These are phyloP conservation scores for Blumeriella jaapii DNA, from an alignment of 2,329 filamentous ascomycete species.

Conservation along the genomic window DNA sequence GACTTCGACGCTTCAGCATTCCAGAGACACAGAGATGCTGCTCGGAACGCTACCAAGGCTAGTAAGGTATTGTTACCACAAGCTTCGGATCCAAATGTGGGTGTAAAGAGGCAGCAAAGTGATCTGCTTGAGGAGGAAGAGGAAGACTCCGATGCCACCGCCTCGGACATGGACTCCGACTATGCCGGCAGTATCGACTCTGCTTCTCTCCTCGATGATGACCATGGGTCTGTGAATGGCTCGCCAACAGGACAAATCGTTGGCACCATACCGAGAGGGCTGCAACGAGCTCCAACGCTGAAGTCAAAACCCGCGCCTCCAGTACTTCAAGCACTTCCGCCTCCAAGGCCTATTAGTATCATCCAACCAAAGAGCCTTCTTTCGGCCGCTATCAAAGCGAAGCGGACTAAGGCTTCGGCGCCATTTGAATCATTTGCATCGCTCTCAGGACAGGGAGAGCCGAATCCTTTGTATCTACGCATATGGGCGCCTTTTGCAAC, in stretches of 20 bases:
- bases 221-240: constrained; percentile 43
- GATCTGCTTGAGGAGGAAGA: constrained; percentile 39
- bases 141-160: constrained; percentile 48
- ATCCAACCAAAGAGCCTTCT: constrained; percentile 59
- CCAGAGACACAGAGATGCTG: constrained; percentile 50
- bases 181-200: constrained; percentile 60
- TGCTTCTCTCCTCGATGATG: constrained; percentile 56
- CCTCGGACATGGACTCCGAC: constrained; percentile 50
- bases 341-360: constrained; percentile 56
- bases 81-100: constrained; percentile 37
- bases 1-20: constrained; percentile 59
- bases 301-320: constrained; percentile 46
- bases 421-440: constrained; percentile 69
- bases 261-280: constrained; percentile 50
- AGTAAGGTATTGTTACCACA: constrained; percentile 41
- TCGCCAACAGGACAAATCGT: constrained; percentile 47
- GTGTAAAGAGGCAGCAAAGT: constrained; percentile 23
- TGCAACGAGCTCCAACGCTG: constrained; percentile 51
- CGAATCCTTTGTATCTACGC: constrained; percentile 62
- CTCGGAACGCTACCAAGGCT: constrained; percentile 44
- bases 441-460: constrained; percentile 66
- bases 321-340: constrained; percentile 54
- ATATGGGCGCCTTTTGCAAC: constrained; percentile 66
- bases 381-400: constrained; percentile 61
- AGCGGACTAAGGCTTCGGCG: constrained; percentile 55